Percentiles rank a stretch among this genome's conserved stretches.
Evolutionary conservation across 106 monocot species (phyloP).

Genomic region (Platanthera guangdongensis): DNA sequence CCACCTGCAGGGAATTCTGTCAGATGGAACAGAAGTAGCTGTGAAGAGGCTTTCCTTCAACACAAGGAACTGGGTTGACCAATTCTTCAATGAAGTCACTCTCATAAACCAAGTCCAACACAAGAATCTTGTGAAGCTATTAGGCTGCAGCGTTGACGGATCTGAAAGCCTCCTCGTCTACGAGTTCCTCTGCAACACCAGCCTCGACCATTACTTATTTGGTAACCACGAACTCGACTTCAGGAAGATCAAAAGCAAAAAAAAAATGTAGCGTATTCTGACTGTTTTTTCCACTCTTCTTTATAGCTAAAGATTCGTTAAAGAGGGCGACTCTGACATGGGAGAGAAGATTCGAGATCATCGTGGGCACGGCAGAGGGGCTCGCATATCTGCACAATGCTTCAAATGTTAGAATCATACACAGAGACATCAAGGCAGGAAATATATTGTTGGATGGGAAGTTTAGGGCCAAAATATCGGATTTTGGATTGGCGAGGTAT

Average conservation of each 20-base stretch:
- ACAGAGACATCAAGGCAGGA: slow-evolving; percentile 68
- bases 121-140: slow-evolving; percentile 59
- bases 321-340: slow-evolving; percentile 38
- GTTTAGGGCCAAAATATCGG: slow-evolving; percentile 50
- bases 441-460: slow-evolving; percentile 52
- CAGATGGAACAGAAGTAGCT: slow-evolving; percentile 57
- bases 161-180: slow-evolving; percentile 68
- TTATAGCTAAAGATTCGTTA: slow-evolving; percentile 25
- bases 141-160: slow-evolving; percentile 57
- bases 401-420: slow-evolving; percentile 46
- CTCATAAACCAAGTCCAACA: slow-evolving; percentile 58
- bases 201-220: slow-evolving; percentile 56
- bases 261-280: not conserved
- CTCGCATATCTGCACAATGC: slow-evolving; percentile 48
- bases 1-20: slow-evolving; percentile 36
- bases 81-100: slow-evolving; percentile 64
- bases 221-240: slow-evolving; percentile 15
- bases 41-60: slow-evolving; percentile 58
- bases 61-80: slow-evolving; percentile 35
- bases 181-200: slow-evolving; percentile 59
- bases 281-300: not conserved
- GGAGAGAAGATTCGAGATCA: slow-evolving; percentile 50
- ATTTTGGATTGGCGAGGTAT: slow-evolving; percentile 56
- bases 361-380: slow-evolving; percentile 51
- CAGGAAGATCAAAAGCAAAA: not conserved